A percentile compares a stretch with the other conserved stretches of the same genome.
phyloP scores from a whole-genome alignment of 768 basidiomycete species.

The Cystobasidium tubakii region DNA sequence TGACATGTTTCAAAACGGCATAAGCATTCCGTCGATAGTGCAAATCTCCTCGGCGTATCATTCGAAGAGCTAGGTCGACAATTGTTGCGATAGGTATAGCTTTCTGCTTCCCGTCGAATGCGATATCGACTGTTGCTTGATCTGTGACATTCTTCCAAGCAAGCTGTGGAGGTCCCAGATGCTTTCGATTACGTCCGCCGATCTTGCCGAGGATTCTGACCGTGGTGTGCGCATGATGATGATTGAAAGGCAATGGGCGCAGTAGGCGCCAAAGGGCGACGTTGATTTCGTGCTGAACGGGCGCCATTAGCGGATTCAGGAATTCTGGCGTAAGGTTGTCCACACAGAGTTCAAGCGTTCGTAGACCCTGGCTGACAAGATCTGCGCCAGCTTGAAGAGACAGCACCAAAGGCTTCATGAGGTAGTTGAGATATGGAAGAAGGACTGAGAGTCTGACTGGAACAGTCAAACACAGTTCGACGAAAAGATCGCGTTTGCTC shows the following conservation, averaged over 20 bases:
- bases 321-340: slow-evolving; percentile 98
- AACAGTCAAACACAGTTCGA: slow-evolving; percentile 93
- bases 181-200: slow-evolving; percentile 83
- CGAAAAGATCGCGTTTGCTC: slow-evolving; percentile 77
- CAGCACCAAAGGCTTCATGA: slow-evolving; percentile 92
- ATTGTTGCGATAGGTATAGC: slow-evolving; percentile 62
- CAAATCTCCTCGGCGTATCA: slow-evolving; percentile 55
- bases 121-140: slow-evolving; percentile 64
- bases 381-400: slow-evolving; percentile 81
- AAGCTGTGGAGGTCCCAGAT: slow-evolving; percentile 71
- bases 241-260: slow-evolving; percentile 75
- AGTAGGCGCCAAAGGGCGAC: slow-evolving; percentile 85
- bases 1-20: slow-evolving; percentile 60
- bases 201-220: slow-evolving; percentile 94
- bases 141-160: slow-evolving; percentile 66
- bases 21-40: slow-evolving; percentile 52
- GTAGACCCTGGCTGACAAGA: slow-evolving; percentile 85
- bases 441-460: slow-evolving; percentile 91
- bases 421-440: slow-evolving; percentile 83
- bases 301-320: slow-evolving; percentile 87
- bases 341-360: slow-evolving; percentile 96
- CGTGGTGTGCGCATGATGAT: slow-evolving; percentile 85
- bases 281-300: slow-evolving; percentile 88
- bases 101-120: slow-evolving; percentile 63
- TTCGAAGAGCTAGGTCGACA: slow-evolving; percentile 61